Evolutionary conservation across 352 stramenopile species (phyloP).

Genomic region (Globisporangium parvum): DNA sequence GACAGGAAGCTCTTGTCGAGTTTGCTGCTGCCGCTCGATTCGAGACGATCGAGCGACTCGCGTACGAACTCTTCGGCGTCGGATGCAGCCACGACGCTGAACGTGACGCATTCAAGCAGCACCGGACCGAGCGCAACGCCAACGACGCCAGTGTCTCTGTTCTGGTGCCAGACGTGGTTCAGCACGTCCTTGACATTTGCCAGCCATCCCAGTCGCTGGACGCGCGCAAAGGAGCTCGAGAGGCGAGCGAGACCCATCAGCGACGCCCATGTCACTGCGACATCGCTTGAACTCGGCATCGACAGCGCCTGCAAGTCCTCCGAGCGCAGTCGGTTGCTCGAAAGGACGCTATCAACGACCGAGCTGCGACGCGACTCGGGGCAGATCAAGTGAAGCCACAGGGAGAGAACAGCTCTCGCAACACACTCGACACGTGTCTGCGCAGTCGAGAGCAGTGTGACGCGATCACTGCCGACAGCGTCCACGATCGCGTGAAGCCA

Average conservation of each 20-base stretch:
- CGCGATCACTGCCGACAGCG: not conserved
- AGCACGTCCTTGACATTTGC: constrained; percentile 31
- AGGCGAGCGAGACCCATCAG: constrained; percentile 28
- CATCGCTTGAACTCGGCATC: not conserved
- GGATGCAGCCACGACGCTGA: constrained; percentile 19
- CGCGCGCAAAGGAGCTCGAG: constrained; percentile 19
- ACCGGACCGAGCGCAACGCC: constrained; percentile 32
- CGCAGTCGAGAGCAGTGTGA: not conserved
- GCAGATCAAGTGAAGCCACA: not conserved
- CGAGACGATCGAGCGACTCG: constrained; percentile 22
- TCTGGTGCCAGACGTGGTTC: constrained; percentile 17
- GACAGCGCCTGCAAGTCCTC: constrained; percentile 1
- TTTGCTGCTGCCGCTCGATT: not conserved
- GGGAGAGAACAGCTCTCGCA: not conserved
- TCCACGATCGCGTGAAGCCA: not conserved
- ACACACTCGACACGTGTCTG: constrained; percentile 4
- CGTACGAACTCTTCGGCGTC: constrained; percentile 26
- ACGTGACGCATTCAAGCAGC: constrained; percentile 32
- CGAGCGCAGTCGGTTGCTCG: not conserved
- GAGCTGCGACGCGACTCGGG: not conserved
- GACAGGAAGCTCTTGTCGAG: constrained; percentile 17
- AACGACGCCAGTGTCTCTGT: constrained; percentile 6
- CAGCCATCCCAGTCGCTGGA: constrained; percentile 38
- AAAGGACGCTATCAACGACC: constrained; percentile 2
- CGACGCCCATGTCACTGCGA: constrained; percentile 25